Conservation (phyloP, 306 rosid species). For the Cyclanthera cordifolia region DNA sequence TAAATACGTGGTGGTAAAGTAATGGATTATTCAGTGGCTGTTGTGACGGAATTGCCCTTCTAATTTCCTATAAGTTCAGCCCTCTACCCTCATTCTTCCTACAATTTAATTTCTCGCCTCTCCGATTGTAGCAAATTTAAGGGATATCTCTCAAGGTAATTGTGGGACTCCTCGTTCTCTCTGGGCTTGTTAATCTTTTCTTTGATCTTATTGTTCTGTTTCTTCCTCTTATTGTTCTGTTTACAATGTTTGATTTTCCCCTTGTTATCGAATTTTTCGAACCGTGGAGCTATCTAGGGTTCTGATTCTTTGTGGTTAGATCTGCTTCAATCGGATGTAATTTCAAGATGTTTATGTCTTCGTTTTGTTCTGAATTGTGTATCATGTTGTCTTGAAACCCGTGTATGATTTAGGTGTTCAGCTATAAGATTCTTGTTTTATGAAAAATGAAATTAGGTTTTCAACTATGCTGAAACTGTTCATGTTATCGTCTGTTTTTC, state of each 20-base stretch:
- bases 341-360: not conserved
- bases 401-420: not conserved
- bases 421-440: not conserved
- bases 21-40: not conserved
- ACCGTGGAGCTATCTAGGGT: too few relatives aligned
- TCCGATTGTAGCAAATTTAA: not conserved
- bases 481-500: not conserved
- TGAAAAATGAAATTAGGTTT: not conserved
- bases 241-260: not conserved
- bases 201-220: too few relatives aligned
- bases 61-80: not conserved
- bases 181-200: too few relatives aligned
- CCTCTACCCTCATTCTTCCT: not conserved
- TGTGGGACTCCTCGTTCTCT: not conserved
- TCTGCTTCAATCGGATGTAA: not conserved
- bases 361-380: not conserved
- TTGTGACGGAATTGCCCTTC: not conserved
- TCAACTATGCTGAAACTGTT: not conserved
- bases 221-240: too few relatives aligned
- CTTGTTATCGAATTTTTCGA: not conserved
- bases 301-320: not conserved
- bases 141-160: not conserved
- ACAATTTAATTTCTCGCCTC: not conserved
- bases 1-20: slow-evolving; percentile 4
- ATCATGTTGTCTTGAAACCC: not conserved